A percentile compares a stretch with the other conserved stretches of the same genome.
Evolutionary conservation across 225 moss, liverwort and hornwort species (phyloP).

Genomic region (Lunularia cruciata): DNA sequence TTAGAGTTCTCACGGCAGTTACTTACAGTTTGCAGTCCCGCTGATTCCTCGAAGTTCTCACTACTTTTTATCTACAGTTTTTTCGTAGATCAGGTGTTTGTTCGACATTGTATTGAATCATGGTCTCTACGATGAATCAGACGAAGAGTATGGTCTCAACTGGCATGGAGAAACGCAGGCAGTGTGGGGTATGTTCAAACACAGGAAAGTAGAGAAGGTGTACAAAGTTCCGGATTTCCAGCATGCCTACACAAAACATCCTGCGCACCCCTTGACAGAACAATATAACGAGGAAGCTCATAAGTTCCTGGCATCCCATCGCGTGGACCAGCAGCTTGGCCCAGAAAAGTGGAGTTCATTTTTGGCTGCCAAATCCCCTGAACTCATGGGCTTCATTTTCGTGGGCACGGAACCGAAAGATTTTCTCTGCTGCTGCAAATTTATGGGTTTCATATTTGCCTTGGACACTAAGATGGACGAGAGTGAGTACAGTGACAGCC

Average conservation of each 20-base stretch:
- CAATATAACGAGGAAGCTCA: not conserved
- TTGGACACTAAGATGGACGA: not conserved
- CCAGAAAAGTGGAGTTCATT: not conserved
- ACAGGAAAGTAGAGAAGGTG: not conserved
- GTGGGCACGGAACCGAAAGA: not conserved
- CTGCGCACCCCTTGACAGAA: not conserved
- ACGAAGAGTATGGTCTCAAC: too few relatives aligned
- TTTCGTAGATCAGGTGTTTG: too few relatives aligned
- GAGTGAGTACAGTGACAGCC: not conserved
- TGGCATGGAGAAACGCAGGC: too few relatives aligned
- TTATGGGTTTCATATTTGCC: not conserved
- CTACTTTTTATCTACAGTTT: too few relatives aligned
- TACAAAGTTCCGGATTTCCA: not conserved
- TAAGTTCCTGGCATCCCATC: not conserved
- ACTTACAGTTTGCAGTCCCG: too few relatives aligned
- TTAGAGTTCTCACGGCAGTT: too few relatives aligned
- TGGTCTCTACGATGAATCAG: too few relatives aligned
- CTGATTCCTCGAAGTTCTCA: too few relatives aligned
- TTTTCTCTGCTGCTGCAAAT: not conserved
- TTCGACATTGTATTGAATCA: too few relatives aligned
- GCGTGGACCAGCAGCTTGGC: slow-evolving; percentile 3
- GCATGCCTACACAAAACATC: not conserved
- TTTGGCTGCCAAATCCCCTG: not conserved
- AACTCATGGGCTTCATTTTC: not conserved
- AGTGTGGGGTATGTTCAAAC: too few relatives aligned